Evolutionary conservation across 345 rosid species (phyloP), one percentile per base, ranked within the genome.

Genomic region (Populus deltoides): DNA sequence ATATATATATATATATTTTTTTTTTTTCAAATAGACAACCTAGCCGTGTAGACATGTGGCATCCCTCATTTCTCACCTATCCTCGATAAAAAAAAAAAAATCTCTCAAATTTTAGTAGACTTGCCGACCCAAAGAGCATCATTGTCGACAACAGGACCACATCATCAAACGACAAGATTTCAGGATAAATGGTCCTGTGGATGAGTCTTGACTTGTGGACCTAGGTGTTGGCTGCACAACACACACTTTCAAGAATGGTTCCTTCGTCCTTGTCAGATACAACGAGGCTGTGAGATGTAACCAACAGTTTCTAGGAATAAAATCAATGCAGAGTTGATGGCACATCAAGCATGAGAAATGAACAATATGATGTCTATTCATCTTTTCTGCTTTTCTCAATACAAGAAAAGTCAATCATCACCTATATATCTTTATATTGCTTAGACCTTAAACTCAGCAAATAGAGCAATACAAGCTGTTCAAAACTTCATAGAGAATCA

Each of bases 401-500:
- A 3, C 65, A n/a, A 10, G 63, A 10, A 24, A 24, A 24, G 11
- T 59, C 27, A 59, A 24, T 9, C 17, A 4, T 47, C 18, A n/a
- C 29, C 65, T 47, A 33, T 22, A 2, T 36, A 8, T 38, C 25
- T 43, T 71, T 35, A n/a, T 72, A 63, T 38, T 29, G 22, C 18
- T 29, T 11, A 39, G 29, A 39, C 35, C 41, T 45, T 27, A 17
- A 4, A n/a, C 22, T 29, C 22, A 17, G 22, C 57, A 49, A 70
- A 77, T n/a, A 29, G 33, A 31, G 45, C 24, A 31, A n/a, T 20
- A 43, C 33, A 67, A 55, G 22, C 25, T 68, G 74, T 43, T 55
- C 77, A 68, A 79, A 79, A 79, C 81, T 71, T 63, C 6, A 29
- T 39, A 73, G 62, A 78, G 68, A 10, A 43, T 35, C 77, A 63